A percentile compares a stretch with the other conserved stretches of the same genome.
Conservation (phyloP, 257 asterid species). For the Eustoma russellianum region DNA sequence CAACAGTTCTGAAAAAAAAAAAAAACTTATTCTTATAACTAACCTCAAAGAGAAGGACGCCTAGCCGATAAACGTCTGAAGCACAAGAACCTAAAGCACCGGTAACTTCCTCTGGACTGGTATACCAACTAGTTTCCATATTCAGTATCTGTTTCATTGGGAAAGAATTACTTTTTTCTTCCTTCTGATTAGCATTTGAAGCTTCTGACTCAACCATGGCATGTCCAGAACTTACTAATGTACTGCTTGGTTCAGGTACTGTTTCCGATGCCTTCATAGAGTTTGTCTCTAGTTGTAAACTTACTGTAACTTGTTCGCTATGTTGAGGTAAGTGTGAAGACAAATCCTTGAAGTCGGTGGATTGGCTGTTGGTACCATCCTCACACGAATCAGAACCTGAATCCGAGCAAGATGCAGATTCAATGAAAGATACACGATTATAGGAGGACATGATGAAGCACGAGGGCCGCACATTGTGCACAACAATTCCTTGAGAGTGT, state of each 20-base stretch:
- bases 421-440: constrained; percentile 72
- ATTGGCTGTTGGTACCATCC: constrained; percentile 34
- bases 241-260: constrained; percentile 34
- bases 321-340: constrained; percentile 24
- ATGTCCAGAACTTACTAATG: constrained; percentile 31
- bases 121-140: constrained; percentile 81
- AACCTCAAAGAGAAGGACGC: constrained; percentile 94
- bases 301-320: constrained; percentile 15
- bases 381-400: constrained; percentile 58
- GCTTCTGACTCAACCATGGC: constrained; percentile 25
- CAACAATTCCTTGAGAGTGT: constrained; percentile 74
- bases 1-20: too few species aligned
- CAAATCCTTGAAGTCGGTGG: constrained; percentile 38
- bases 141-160: constrained; percentile 80
- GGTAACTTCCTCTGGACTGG: constrained; percentile 65
- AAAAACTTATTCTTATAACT: constrained; percentile 5
- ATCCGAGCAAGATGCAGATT: constrained; percentile 83
- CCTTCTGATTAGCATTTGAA: constrained; percentile 24
- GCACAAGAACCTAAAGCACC: constrained; percentile 54
- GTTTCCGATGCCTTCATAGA: constrained; percentile 23
- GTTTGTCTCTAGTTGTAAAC: constrained; percentile 16
- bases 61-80: constrained; percentile 84
- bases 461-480: constrained; percentile 82
- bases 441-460: constrained; percentile 82
- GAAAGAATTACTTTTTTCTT: constrained; percentile 49